These are phyloP conservation scores for Lasiodiplodia sp. DNA, from an alignment of 2,329 filamentous ascomycete genomes.

Conservation along the genomic window DNA sequence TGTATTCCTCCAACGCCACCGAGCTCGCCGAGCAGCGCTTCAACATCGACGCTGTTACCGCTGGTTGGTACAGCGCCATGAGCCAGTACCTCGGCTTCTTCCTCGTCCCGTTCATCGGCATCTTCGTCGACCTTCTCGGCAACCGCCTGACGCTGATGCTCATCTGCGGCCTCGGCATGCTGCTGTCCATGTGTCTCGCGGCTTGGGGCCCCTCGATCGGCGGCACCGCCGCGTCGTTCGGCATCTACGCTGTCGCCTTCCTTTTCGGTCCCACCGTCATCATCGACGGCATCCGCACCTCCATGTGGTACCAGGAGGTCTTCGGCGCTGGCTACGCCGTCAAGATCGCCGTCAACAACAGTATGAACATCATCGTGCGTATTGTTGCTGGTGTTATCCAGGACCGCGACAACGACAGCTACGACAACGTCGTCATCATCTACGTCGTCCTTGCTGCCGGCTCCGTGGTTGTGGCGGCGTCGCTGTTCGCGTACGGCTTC, in stretches of 20 bases:
- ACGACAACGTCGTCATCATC: constrained; percentile 62
- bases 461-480: constrained; percentile 55
- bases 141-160: constrained; percentile 58
- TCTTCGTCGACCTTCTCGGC: constrained; percentile 65
- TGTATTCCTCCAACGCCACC: constrained; percentile 66
- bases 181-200: constrained; percentile 62
- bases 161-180: constrained; percentile 59
- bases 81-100: constrained; percentile 67
- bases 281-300: constrained; percentile 67
- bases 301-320: constrained; percentile 66
- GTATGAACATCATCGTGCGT: constrained; percentile 67
- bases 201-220: constrained; percentile 58
- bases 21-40: constrained; percentile 68
- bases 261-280: constrained; percentile 65
- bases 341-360: constrained; percentile 69
- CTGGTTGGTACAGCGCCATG: constrained; percentile 67
- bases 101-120: constrained; percentile 62
- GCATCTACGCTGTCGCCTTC: constrained; percentile 64
- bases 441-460: constrained; percentile 63
- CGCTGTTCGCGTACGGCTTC: constrained; percentile 51
- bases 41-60: constrained; percentile 60
- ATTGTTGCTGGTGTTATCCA: constrained; percentile 66
- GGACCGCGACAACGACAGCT: constrained; percentile 64
- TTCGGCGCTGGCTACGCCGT: constrained; percentile 68
- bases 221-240: constrained; percentile 67